Evolutionary conservation across 2,329 filamentous ascomycete genomes (phyloP).

Genomic region (Claviceps pusilla): DNA sequence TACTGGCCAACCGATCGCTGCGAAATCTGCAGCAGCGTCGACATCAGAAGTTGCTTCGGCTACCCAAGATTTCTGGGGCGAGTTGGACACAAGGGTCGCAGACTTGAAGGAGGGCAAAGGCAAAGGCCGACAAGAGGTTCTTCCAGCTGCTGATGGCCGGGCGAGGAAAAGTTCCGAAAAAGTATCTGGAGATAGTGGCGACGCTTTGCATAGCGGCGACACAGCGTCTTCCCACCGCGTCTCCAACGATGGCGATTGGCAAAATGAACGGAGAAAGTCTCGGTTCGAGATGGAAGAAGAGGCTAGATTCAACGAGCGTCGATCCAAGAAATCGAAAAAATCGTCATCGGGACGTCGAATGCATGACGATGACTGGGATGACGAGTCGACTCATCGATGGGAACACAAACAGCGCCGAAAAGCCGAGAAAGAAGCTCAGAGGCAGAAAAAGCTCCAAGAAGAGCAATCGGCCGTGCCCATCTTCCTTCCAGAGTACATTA

Average conservation of each 20-base stretch:
- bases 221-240: not conserved
- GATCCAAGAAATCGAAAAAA: conserved; percentile 14
- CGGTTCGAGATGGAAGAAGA: conserved; percentile 18
- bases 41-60: not conserved
- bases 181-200: not conserved
- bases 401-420: conserved; percentile 27
- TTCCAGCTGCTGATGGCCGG: not conserved
- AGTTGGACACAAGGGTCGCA: conserved; percentile 11
- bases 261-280: conserved; percentile 14
- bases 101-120: conserved; percentile 5
- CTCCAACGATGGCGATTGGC: conserved; percentile 1
- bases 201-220: not conserved
- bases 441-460: conserved; percentile 24
- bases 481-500: conserved; percentile 80
- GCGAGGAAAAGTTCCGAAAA: not conserved
- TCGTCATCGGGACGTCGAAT: conserved; percentile 6
- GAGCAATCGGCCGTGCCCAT: conserved; percentile 42
- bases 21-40: not conserved
- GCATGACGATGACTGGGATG: conserved; percentile 23
- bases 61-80: conserved; percentile 13
- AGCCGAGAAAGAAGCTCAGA: conserved; percentile 26
- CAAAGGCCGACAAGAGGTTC: not conserved
- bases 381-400: conserved; percentile 21
- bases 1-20: not conserved
- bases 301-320: conserved; percentile 6